Evolutionary conservation across 352 stramenopile species (phyloP).

Genomic region (Pythium grandisporangium): DNA sequence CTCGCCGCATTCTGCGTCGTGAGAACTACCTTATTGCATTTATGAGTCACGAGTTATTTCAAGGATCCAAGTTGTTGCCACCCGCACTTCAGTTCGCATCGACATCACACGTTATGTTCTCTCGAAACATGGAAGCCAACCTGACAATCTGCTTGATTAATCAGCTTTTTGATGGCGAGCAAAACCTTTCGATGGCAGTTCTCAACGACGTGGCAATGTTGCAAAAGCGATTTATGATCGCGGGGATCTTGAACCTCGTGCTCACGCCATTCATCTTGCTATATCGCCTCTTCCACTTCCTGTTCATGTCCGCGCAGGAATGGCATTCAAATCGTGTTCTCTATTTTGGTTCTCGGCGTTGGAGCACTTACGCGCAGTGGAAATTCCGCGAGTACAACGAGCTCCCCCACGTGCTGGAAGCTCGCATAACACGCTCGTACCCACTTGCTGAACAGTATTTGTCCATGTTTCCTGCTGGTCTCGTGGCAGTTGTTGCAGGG

Average conservation of each 20-base stretch:
- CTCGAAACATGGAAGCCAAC: constrained; percentile 91
- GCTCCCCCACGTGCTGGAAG: constrained; percentile 93
- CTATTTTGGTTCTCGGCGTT: constrained; percentile 94
- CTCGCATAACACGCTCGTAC: constrained; percentile 90
- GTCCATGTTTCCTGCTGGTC: constrained; percentile 88
- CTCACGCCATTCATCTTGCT: constrained; percentile 97
- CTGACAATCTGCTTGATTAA: constrained; percentile 95
- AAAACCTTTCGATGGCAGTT: constrained; percentile 79
- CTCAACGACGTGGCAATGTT: constrained; percentile 90
- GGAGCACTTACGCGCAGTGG: constrained; percentile 86
- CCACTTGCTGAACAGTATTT: constrained; percentile 90
- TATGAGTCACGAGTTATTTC: constrained; percentile 93
- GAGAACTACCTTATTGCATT: constrained; percentile 99
- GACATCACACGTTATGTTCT: constrained; percentile 75
- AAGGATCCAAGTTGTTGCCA: constrained; percentile 77
- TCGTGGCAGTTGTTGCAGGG: constrained; percentile 86
- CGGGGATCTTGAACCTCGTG: constrained; percentile 91
- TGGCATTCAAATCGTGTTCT: constrained; percentile 86
- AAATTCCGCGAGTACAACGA: constrained; percentile 98
- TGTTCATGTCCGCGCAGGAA: constrained; percentile 96
- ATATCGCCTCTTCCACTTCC: constrained; percentile 96
- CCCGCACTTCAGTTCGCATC: constrained; percentile 60
- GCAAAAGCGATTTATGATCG: constrained; percentile 89
- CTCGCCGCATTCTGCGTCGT: constrained; percentile 95
- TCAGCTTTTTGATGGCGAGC: constrained; percentile 91